Percentiles rank a stretch among this genome's conserved stretches.
Conservation (phyloP, 2,329 filamentous ascomycete species). For the Bipolaris zeicola region DNA sequence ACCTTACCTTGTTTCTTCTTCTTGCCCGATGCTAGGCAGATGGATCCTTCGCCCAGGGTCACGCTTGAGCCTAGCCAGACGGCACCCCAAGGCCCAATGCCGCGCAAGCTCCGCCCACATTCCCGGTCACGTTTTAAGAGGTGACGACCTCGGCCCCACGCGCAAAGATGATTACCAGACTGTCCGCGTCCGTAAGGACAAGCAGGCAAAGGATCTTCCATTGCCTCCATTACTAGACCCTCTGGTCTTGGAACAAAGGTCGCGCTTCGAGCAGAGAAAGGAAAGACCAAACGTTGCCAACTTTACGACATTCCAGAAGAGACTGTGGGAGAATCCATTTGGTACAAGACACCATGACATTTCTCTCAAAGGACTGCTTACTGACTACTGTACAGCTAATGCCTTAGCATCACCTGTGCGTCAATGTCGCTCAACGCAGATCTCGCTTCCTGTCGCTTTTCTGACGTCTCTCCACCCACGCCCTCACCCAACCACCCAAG, state of each 20-base stretch:
- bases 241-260: constrained; percentile 42
- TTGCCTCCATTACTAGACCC: constrained; percentile 58
- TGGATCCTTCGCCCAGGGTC: constrained; percentile 21
- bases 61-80: constrained; percentile 26
- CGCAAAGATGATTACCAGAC: constrained; percentile 40
- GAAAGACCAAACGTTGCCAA: constrained; percentile 49
- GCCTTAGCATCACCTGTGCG: constrained; percentile 67
- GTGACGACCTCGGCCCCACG: constrained; percentile 37
- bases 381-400: constrained; percentile 55
- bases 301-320: constrained; percentile 60
- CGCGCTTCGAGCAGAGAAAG: constrained; percentile 49
- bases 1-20: constrained; percentile 2
- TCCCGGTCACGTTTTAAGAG: constrained; percentile 16
- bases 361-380: neutral
- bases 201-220: constrained; percentile 47
- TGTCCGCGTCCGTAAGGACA: constrained; percentile 43
- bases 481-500: constrained; percentile 58
- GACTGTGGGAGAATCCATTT: constrained; percentile 67
- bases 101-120: constrained; percentile 21
- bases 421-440: constrained; percentile 57
- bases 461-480: constrained; percentile 66
- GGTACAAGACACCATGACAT: constrained; percentile 52
- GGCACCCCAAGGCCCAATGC: constrained; percentile 9
- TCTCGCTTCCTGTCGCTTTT: constrained; percentile 64
- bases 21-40: constrained; percentile 39